Base-by-base conservation (phyloP, 352 stramenopile species). In the Pythium brachiatum region DNA sequence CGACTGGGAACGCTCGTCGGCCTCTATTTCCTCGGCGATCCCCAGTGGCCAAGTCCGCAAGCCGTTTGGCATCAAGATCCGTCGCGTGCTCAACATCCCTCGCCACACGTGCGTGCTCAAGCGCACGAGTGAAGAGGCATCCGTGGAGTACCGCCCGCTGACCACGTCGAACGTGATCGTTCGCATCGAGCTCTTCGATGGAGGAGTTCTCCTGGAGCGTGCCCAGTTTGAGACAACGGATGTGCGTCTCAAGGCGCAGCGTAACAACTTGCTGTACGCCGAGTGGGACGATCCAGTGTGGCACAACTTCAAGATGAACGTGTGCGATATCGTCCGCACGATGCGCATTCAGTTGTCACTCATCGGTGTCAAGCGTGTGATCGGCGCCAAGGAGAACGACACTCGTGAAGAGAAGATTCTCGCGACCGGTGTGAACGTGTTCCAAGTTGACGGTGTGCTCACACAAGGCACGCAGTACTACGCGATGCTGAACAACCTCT, bases 31-130 rank as follows among this genome's bases (percentile, higher is more conserved):
- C 64, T 79, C 59, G 15, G 71, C 72, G 20, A 60, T 90, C 26
- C 74, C 79, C 0, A 91, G 81, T 68, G 80, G 70, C 3, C 55
- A 75, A 21, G 74, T 92, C 27, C 73, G 83, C 57, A 68, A 92
- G 56, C 83, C 82, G 7, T 90, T 91, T 43, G 62, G 73, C 18
- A 77, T 95, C 31, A 80, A 80, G 51, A 81, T 95, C 66, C 72
- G 76, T n/a, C 86, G 86, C 2, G 79, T 95, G 12, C 57, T 95
- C 23, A 95, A 95, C 63, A 95, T 95, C 57, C 83, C 83, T 29
- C 83, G 86, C 7, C 77, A 68, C 11, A 94, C 85, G 4, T 89
- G 77, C 54, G 61, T 83, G 15, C 67, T 72, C 7, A 91, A 90
- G 55, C 75, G 83, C 18, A 83, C 83, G 0, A 89, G 77, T 58